Evolutionary conservation across 2,329 filamentous ascomycete genomes (phyloP), one percentile per base, ranked within the genome.

Genomic region (Colletotrichum australisinense): DNA sequence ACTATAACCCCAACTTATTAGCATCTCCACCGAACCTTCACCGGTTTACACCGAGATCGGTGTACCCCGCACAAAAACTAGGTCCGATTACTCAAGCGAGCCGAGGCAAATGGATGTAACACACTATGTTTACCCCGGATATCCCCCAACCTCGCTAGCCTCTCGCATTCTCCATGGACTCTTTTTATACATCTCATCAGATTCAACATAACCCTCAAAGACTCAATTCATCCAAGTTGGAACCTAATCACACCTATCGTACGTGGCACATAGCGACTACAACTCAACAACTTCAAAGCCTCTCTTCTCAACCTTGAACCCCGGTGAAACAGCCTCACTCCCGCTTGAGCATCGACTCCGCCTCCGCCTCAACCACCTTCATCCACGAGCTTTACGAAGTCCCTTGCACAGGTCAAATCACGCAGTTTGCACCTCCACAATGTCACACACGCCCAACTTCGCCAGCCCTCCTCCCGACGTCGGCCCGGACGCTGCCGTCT

Each of bases 401-500:
- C 28, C 12, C 16, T 14, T 32, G 35, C 14, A 9, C 55, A 12
- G 22, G 35, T 19, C 22, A 9, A 19, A 16, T 24, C 8, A 2
- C 26, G 24, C 11, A 19, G 8, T 24, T 30, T 26, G 1, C 1
- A 14, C 24, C 24, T 32, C 30, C 63, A 28, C 32, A 65, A 71
- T 71, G 69, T 14, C 67, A 19, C 42, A 16, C 22, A 49, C 8
- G 2, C 38, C 69, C 14, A 30, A 11, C 32, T 58, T 73, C 59
- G n/a, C 42, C 8, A 55, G 38, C 24, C 70, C 59, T 38, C 70
- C 70, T 11, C 70, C 70, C 6, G 6, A 42, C 24, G 60, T 73
- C 12, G 42, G 42, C 42, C 67, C 70, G 11, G 53, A 62, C 32
- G 60, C 56, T 9, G 67, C 69, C 69, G 62, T 90, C 72, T 83